Evolutionary conservation across 2,329 filamentous ascomycete species (phyloP), one percentile per base, ranked within the genome.

Genomic region (Hyphodiscus sp.): DNA sequence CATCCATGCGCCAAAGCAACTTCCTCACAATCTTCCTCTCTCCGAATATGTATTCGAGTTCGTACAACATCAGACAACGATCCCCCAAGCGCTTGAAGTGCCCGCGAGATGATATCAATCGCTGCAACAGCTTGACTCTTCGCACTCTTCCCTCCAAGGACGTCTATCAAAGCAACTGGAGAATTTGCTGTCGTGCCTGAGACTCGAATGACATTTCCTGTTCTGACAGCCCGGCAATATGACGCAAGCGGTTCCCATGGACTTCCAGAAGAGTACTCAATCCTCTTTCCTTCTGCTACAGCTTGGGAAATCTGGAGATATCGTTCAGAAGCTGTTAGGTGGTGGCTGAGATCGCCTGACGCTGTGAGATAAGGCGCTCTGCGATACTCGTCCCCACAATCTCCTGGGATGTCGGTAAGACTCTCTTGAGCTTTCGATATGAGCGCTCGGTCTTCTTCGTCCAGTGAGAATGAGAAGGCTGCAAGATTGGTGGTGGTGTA

Each of bases 141-240:
- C 23, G 8, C 23, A 26, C 23, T 26, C 23, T 26, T 26, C 23
- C 20, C 65, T 61, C 66, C 66, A 2, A 67, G 49, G 3, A 61
- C 59, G 10, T 54, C 47, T 9, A 61, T 23, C 2, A 20, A 29
- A 2, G 50, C 4, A 16, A 60, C 43, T 6, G 64, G 61, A 19
- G 58, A 57, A 43, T 65, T 67, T n/a, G 67, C 65, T 7, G 67
- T 69, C 11, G 67, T 69, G n/a, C 67, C 66, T 1, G 67, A 68
- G 18, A 69, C 52, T 3, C 57, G 63, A 18, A 68, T 64, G 10
- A 38, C 44, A 47, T 63, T 56, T 13, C 59, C 61, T 1, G 56
- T 59, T 8, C 67, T 62, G 2, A 68, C 63, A 5, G 67, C 67
- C 23, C 66, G 62, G 23, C 55, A 68, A 54, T 67, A 68, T 47